phyloP scores from a whole-genome alignment of 345 rosid species.

The Brassica juncea region DNA sequence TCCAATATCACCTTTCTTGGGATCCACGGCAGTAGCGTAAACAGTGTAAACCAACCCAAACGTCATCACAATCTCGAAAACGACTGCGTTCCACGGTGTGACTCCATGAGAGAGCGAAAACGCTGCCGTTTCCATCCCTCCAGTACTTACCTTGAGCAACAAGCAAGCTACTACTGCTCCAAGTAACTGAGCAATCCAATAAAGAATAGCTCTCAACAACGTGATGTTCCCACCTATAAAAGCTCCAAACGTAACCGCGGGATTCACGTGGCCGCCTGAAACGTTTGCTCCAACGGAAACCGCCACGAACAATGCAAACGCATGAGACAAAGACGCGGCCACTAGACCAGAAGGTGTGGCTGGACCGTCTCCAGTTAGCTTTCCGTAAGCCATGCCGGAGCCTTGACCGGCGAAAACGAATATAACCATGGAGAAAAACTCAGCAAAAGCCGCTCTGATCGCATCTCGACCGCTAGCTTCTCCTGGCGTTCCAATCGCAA shows the following conservation, averaged over 20 bases:
- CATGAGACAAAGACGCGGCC: constrained; percentile 72
- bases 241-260: constrained; percentile 86
- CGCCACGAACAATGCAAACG: constrained; percentile 73
- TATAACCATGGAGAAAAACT: constrained; percentile 75
- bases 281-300: constrained; percentile 75
- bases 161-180: constrained; percentile 83
- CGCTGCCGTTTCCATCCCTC: constrained; percentile 66
- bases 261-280: constrained; percentile 92
- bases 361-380: constrained; percentile 52
- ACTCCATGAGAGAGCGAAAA: constrained; percentile 73
- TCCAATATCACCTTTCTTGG: constrained; percentile 83
- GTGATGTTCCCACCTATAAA: constrained; percentile 76
- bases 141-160: constrained; percentile 72
- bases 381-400: constrained; percentile 86
- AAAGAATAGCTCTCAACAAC: constrained; percentile 60
- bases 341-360: constrained; percentile 69
- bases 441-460: constrained; percentile 63
- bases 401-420: constrained; percentile 91
- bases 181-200: constrained; percentile 82
- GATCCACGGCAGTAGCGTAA: constrained; percentile 87
- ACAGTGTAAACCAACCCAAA: constrained; percentile 91
- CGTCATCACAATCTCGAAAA: constrained; percentile 93
- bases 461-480: constrained; percentile 75
- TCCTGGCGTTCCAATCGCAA: constrained; percentile 59
- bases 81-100: constrained; percentile 68